phyloP scores from a whole-genome alignment of 768 basidiomycete genomes.

The Kwoniella sp. region DNA sequence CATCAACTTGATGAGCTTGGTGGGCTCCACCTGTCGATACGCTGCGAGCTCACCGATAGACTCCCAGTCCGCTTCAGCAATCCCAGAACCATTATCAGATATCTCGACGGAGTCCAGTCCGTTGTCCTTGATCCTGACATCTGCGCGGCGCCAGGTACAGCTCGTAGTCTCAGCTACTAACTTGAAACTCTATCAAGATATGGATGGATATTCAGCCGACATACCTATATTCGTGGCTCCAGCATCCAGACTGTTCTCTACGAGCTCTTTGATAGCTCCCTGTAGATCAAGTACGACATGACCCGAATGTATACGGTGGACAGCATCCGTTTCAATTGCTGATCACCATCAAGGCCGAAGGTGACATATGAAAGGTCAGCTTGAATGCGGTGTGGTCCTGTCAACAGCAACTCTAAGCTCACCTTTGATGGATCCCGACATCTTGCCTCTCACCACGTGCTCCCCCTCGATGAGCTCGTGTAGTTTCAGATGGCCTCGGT shows the following conservation, averaged over 20 bases:
- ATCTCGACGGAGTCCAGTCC: conserved; percentile 83
- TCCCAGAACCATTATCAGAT: conserved; percentile 88
- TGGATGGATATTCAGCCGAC: conserved; percentile 34
- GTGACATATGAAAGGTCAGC: background rate
- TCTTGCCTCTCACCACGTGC: conserved; percentile 2
- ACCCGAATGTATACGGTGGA: conserved; percentile 88
- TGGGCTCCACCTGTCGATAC: background rate
- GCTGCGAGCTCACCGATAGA: conserved; percentile 66
- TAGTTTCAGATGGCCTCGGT: too few species aligned
- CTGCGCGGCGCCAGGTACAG: conserved; percentile 58
- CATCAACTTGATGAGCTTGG: too few species aligned
- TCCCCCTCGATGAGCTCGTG: too few species aligned
- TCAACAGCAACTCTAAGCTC: background rate
- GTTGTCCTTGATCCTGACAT: conserved; percentile 85
- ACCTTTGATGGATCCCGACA: conserved; percentile 31
- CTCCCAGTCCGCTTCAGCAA: conserved; percentile 73
- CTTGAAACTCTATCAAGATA: background rate
- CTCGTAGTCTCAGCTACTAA: too few species aligned
- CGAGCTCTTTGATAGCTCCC: conserved; percentile 90
- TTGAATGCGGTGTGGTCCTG: background rate
- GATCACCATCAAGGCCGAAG: background rate
- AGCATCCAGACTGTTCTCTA: conserved; percentile 95
- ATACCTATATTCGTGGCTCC: conserved; percentile 81
- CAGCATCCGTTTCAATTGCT: conserved; percentile 73
- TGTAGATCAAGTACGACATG: conserved; percentile 94